phyloP scores from a whole-genome alignment of 2,329 filamentous ascomycete species.

The Parastagonospora avenae region DNA sequence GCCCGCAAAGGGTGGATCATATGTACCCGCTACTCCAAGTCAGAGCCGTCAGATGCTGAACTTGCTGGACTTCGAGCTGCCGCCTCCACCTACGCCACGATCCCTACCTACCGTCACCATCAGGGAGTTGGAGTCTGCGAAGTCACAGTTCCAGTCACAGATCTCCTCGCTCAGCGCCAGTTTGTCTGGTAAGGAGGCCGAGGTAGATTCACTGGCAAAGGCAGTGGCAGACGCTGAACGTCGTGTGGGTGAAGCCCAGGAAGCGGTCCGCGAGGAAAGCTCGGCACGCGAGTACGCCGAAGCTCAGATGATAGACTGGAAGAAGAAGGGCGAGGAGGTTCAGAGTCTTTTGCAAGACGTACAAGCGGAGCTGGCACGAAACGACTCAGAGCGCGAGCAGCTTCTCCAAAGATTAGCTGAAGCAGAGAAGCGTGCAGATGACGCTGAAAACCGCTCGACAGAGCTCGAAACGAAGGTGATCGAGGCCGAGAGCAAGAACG shows the following conservation, averaged over 20 bases:
- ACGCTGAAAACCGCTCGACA: conserved; percentile 75
- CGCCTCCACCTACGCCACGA: conserved; percentile 89
- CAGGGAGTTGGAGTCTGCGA: conserved; percentile 88
- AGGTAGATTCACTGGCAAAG: conserved; percentile 83
- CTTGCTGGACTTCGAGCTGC: conserved; percentile 83
- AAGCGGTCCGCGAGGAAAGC: conserved; percentile 80
- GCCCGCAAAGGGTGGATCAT: conserved; percentile 34
- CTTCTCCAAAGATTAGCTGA: conserved; percentile 75
- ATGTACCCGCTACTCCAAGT: conserved; percentile 37
- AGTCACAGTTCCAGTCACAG: conserved; percentile 87
- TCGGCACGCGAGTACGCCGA: conserved; percentile 71
- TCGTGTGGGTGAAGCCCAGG: conserved; percentile 83
- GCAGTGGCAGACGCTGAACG: conserved; percentile 90
- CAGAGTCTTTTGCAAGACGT: conserved; percentile 79
- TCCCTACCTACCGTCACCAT: conserved; percentile 90
- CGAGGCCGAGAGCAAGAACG: conserved; percentile 69
- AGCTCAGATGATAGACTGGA: conserved; percentile 80
- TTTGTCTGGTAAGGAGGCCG: conserved; percentile 89
- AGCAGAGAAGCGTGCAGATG: conserved; percentile 74
- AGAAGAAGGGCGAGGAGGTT: conserved; percentile 83
- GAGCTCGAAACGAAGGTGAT: conserved; percentile 62
- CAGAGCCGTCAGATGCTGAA: conserved; percentile 42
- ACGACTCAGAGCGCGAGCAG: conserved; percentile 80
- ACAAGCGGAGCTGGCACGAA: conserved; percentile 77
- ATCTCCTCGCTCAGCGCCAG: conserved; percentile 94